Evolutionary conservation across 2,329 filamentous ascomycete genomes (phyloP), one percentile per base, ranked within the genome.

Genomic region (Fusarium acutatum): DNA sequence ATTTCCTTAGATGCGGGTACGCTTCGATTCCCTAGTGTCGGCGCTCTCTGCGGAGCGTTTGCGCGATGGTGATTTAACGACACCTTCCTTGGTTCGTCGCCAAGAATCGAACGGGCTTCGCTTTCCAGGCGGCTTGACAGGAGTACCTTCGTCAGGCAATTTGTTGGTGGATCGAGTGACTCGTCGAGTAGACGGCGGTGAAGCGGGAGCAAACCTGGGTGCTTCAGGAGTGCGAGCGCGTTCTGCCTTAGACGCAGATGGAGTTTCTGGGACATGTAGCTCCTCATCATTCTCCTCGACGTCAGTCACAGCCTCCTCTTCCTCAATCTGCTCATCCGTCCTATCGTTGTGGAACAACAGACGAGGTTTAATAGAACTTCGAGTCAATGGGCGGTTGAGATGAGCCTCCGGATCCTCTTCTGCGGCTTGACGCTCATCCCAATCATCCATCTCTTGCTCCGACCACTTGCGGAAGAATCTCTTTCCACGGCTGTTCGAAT

Each of bases 401-500:
- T 79, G 74, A 50, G 80, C 75, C 37, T 83, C 81, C 20, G 80
- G 77, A 57, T 83, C 82, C 50, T 81, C 80, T 22, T 76, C 81
- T 4, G 79, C 80, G 14, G 80, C 82, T 46, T 83, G 77, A n/a
- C 64, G 79, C 79, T 79, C 77, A 43, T 84, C 80, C 59, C 73
- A 30, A 46, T 80, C 79, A 44, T 78, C 75, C 26, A 52, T 80
- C 30, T 83, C 83, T 52, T 83, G 80, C 35, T 85, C 83, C 13
- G 84, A 81, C 75, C 92, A 94, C 78, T 91, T 92, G 81, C 91
- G 90, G 84, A 94, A 94, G 64, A 94, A 86, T 80, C 90, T 94
- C 85, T 93, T 94, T 80, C 94, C 94, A 77, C 94, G 94, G 86
- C 93, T 95, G 69, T 28, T 60, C 57, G 53, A 81, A 78, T 64